Percentiles rank a stretch among this genome's conserved stretches.
Evolutionary conservation across 1,284 basidiomycete species (phyloP).

Genomic region (Pseudozyma sp.): DNA sequence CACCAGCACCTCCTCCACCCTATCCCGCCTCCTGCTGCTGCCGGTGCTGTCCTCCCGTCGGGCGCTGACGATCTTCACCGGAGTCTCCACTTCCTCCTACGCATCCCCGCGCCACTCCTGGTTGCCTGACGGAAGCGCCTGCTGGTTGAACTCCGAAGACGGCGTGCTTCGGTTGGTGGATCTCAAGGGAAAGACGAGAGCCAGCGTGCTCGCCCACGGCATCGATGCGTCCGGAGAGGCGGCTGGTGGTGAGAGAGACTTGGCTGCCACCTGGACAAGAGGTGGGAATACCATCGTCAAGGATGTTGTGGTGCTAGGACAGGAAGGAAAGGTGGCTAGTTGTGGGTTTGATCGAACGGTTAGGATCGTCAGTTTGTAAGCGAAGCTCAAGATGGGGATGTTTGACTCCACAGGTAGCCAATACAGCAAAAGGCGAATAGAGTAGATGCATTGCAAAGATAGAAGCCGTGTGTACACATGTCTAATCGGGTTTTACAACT

Average conservation of each 20-base stretch:
- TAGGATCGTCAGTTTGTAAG: constrained; percentile 18
- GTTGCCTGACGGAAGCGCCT: constrained; percentile 46
- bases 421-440: too few relatives aligned
- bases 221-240: neutral
- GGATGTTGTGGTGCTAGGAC: constrained; percentile 44
- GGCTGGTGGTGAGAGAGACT: neutral
- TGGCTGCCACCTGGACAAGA: constrained; percentile 43
- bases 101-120: constrained; percentile 58
- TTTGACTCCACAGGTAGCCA: too few relatives aligned
- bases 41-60: constrained; percentile 40
- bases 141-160: constrained; percentile 63
- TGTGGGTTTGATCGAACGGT: constrained; percentile 63
- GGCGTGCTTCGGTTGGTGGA: constrained; percentile 59
- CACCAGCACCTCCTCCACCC: constrained; percentile 11
- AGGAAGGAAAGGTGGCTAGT: constrained; percentile 49
- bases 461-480: too few relatives aligned
- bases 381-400: neutral
- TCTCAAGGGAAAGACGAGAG: constrained; percentile 46
- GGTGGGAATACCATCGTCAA: constrained; percentile 66
- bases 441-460: neutral
- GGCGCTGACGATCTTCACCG: constrained; percentile 56
- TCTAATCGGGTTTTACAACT: constrained; percentile 24
- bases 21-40: constrained; percentile 56
- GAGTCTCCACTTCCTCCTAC: constrained; percentile 43
- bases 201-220: constrained; percentile 50